phyloP scores from a whole-genome alignment of 148 eudicot genomes.

The Silene uniflora region DNA sequence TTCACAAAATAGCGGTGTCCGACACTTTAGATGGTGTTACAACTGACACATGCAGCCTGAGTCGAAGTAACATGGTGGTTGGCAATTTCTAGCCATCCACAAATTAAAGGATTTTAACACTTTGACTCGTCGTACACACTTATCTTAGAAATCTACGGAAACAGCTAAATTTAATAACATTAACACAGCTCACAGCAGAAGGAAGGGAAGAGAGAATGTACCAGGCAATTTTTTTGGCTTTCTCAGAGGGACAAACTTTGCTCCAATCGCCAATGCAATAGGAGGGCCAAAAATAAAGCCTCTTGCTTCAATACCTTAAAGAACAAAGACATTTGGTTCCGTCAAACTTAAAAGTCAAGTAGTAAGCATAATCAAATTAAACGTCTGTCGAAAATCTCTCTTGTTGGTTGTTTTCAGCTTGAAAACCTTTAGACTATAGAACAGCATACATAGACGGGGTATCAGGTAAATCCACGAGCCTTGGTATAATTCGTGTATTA shows the following conservation, averaged over 20 bases:
- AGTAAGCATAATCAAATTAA: not conserved
- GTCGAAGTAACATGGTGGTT: too few relatives aligned
- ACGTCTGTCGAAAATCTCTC: not conserved
- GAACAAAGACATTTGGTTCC: conserved; percentile 13
- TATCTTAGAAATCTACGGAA: not conserved
- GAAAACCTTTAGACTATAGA: not conserved
- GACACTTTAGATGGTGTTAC: too few relatives aligned
- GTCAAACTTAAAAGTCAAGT: not conserved
- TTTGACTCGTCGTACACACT: not conserved
- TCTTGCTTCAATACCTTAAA: conserved; percentile 78
- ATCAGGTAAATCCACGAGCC: too few relatives aligned
- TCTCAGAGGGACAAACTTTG: conserved; percentile 89
- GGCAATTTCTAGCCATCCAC: too few relatives aligned
- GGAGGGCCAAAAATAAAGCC: conserved; percentile 95
- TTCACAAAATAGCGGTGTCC: too few relatives aligned
- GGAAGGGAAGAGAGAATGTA: conserved; percentile 22
- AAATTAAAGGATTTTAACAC: too few relatives aligned
- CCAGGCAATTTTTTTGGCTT: conserved; percentile 91
- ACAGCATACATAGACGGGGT: too few relatives aligned
- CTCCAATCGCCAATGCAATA: conserved; percentile 92
- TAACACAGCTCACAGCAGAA: not conserved
- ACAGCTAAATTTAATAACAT: not conserved
- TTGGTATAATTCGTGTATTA: too few relatives aligned
- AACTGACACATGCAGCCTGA: too few relatives aligned
- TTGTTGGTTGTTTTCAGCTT: too few relatives aligned